phyloP scores from a whole-genome alignment of 345 rosid genomes.

The Populus davidiana region DNA sequence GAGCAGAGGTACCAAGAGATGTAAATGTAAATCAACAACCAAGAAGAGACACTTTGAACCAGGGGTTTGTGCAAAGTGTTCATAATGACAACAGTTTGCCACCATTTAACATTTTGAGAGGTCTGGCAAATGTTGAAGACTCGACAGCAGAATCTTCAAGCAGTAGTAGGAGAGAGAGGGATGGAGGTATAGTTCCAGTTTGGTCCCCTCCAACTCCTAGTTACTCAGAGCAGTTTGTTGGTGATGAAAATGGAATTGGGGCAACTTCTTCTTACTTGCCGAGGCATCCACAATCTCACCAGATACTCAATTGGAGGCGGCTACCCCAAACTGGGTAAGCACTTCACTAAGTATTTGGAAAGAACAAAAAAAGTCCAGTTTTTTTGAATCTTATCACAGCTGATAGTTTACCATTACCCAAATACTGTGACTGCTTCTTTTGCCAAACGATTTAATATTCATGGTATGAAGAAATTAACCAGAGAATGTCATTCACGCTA shows the following conservation, averaged over 20 bases:
- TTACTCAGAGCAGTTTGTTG: constrained; percentile 70
- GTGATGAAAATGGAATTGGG: constrained; percentile 78
- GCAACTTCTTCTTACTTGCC: constrained; percentile 71
- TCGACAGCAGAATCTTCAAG: constrained; percentile 91
- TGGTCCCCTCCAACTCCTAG: constrained; percentile 77
- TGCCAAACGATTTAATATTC: constrained; percentile 6
- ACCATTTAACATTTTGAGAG: constrained; percentile 42
- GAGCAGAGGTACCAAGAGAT: constrained; percentile 88
- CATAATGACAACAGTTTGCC: constrained; percentile 32
- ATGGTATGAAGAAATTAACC: constrained; percentile 5
- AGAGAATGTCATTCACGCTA: not conserved
- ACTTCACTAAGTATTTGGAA: not conserved
- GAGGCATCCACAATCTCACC: constrained; percentile 77
- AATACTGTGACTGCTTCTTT: constrained; percentile 2
- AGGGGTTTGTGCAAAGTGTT: constrained; percentile 31
- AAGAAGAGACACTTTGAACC: constrained; percentile 42
- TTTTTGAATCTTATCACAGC: not conserved
- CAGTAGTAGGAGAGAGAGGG: constrained; percentile 74
- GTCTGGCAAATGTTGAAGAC: constrained; percentile 59
- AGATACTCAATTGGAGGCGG: constrained; percentile 75
- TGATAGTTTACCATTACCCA: not conserved
- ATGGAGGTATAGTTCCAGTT: constrained; percentile 83
- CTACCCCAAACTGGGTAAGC: constrained; percentile 74
- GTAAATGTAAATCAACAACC: constrained; percentile 51
- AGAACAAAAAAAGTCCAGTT: not conserved